Conservation (phyloP, 805 yeast genomes). For the Starmerella floris region DNA sequence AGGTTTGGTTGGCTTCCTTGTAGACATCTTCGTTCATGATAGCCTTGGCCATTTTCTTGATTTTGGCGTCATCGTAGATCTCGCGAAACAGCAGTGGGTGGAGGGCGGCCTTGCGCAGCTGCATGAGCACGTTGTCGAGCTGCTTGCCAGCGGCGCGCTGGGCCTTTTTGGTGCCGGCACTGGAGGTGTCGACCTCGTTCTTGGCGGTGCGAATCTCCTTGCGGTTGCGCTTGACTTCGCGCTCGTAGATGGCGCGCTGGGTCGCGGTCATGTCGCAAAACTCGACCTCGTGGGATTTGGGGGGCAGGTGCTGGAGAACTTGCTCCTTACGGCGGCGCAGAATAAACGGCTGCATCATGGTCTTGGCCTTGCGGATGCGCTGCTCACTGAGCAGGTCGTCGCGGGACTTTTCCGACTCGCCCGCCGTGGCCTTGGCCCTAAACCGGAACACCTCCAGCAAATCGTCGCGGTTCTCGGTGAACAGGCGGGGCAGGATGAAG, state of each 20-base stretch:
- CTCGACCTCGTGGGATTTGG: constrained; percentile 50
- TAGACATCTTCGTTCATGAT: constrained; percentile 77
- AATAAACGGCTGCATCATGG: constrained; percentile 97
- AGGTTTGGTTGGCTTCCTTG: constrained; percentile 57
- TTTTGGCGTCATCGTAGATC: constrained; percentile 40
- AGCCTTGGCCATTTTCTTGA: constrained; percentile 56
- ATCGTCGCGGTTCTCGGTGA: constrained; percentile 70
- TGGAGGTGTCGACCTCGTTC: constrained; percentile 22
- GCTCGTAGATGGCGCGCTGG: constrained; percentile 49
- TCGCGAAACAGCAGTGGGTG: constrained; percentile 80
- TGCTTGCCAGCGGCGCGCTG: constrained; percentile 31
- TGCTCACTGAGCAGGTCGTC: constrained; percentile 59
- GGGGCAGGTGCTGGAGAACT: constrained; percentile 79
- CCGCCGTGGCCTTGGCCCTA: constrained; percentile 55
- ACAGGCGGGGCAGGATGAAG: constrained; percentile 75
- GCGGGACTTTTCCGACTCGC: constrained; percentile 21
- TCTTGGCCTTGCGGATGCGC: constrained; percentile 83
- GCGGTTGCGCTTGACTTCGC: constrained; percentile 34
- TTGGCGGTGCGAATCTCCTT: constrained; percentile 18
- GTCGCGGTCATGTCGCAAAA: constrained; percentile 47
- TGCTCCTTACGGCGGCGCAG: constrained; percentile 83
- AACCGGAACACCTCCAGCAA: constrained; percentile 74
- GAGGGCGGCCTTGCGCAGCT: constrained; percentile 77
- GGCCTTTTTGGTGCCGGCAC: constrained; percentile 15
- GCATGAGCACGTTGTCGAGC: constrained; percentile 68